Percentiles rank a stretch among this genome's conserved stretches.
Conservation (phyloP, 2,329 filamentous ascomycete species). For the Fusarium clavum region DNA sequence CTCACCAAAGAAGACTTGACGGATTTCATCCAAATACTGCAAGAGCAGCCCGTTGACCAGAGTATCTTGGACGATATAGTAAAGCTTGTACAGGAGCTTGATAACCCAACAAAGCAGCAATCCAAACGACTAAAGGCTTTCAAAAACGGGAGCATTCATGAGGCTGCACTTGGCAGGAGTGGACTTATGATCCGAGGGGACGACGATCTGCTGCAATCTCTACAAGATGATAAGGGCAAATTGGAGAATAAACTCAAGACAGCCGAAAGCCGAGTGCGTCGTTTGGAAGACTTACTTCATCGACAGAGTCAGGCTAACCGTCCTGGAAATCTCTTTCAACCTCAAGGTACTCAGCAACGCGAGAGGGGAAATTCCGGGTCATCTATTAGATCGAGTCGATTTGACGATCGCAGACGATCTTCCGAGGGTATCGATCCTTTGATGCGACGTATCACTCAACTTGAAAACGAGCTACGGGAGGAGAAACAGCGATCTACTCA, state of each 20-base stretch:
- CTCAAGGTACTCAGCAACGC: constrained; percentile 58
- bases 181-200: constrained; percentile 88
- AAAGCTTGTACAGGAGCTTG: constrained; percentile 82
- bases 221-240: constrained; percentile 86
- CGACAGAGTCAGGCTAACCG: constrained; percentile 75
- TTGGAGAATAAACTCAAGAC: constrained; percentile 80
- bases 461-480: constrained; percentile 82
- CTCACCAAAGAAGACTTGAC: constrained; percentile 81
- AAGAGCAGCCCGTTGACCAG: constrained; percentile 72
- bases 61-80: constrained; percentile 76
- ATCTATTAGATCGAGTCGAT: constrained; percentile 59
- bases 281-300: constrained; percentile 92
- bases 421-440: constrained; percentile 61
- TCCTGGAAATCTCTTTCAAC: constrained; percentile 67
- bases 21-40: constrained; percentile 75
- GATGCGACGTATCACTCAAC: constrained; percentile 64
- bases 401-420: constrained; percentile 60
- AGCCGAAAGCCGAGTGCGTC: constrained; percentile 89
- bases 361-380: constrained; percentile 63
- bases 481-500: constrained; percentile 76
- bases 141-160: constrained; percentile 95
- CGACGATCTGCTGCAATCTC: constrained; percentile 78
- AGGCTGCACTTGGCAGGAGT: constrained; percentile 86
- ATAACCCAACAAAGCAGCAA: constrained; percentile 86
- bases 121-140: constrained; percentile 90